phyloP scores from a whole-genome alignment of 305 asterid genomes.

The Rubia peregrina region DNA sequence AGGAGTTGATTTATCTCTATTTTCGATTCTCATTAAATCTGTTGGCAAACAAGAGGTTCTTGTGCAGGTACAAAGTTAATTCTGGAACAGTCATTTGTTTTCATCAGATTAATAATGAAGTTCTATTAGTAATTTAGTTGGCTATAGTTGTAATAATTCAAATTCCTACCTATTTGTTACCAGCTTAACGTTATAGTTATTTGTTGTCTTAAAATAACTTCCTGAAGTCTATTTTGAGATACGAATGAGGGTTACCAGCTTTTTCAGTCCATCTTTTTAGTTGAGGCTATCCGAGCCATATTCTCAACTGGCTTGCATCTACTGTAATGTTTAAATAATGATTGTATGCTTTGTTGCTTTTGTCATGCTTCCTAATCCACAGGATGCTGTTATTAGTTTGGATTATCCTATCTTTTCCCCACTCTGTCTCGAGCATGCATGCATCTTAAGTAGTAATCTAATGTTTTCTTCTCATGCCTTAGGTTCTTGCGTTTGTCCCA shows the following conservation, averaged over 20 bases:
- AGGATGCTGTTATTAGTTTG: neutral
- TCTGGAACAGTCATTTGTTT: neutral
- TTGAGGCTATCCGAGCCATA: neutral
- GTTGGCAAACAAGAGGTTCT: conserved; percentile 82
- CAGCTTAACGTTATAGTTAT: neutral
- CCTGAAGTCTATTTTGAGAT: neutral
- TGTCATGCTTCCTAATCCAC: neutral
- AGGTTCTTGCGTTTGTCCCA: conserved; percentile 90
- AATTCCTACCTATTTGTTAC: neutral
- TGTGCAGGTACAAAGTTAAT: conserved; percentile 67
- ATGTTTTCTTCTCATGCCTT: conserved; percentile 21
- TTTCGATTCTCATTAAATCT: conserved; percentile 82
- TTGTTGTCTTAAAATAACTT: neutral
- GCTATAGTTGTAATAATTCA: neutral
- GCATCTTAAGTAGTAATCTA: conserved; percentile 9
- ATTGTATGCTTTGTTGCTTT: neutral
- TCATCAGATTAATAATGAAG: neutral
- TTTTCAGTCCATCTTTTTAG: neutral
- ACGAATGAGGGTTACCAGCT: neutral
- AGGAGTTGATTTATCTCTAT: conserved; percentile 91
- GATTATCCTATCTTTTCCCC: neutral
- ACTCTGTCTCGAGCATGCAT: neutral
- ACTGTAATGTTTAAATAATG: neutral
- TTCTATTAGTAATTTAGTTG: neutral
- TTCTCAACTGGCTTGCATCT: neutral